Base-by-base conservation (phyloP, 192 early-diverging fungal genomes). In the Podila verticillata region DNA sequence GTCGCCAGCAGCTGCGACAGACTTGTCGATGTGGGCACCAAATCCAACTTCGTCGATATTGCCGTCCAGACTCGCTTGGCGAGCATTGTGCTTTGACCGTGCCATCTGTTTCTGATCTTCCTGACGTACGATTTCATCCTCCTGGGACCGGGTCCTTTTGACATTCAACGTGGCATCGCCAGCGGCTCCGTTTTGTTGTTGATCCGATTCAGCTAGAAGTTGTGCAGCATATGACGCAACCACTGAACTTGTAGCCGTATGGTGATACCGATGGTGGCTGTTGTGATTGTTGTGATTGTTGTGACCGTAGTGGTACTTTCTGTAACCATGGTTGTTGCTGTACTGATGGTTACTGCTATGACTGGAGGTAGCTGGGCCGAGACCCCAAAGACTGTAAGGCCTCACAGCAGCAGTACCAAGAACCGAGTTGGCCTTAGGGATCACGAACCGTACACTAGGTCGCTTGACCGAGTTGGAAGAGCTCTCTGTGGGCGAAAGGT, bases 11-110 rank as follows among this genome's bases (percentile, higher is more conserved):
- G 75, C 67, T 17, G 65, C 75, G 2, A 80, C 70, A 2, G 75
- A 80, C 54, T 80, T 80, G 65, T 80, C 75, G 28, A 80, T 72
- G 34, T 80, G 65, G 0, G 75, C 75, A 28, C 75, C 75, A 24
- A 80, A 80, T 9, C 75, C 75, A 30, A 80, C 75, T 54, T 80
- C 75, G 32, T 80, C 75, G 5, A 80, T 48, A 54, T n/a, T 54
- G 7, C 59, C 59, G 32, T 78, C 75, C 8, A 9, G 19, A 19
- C 48, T 65, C 7, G 54, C 58, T 54, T 49, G 49, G n/a, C 62
- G 60, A 0, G 15, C 0, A 12, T 8, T 26, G n/a, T 47, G 24
- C 3, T 26, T 57, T 1, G 66, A 36, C 0, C 54, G 35, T 4
- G 66, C 22, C 22, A 54, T 70, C 17, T 68, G 35, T 59, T 68